Base-by-base conservation (phyloP, 202 grass and related monocot species). In the Eragrostis tef region DNA sequence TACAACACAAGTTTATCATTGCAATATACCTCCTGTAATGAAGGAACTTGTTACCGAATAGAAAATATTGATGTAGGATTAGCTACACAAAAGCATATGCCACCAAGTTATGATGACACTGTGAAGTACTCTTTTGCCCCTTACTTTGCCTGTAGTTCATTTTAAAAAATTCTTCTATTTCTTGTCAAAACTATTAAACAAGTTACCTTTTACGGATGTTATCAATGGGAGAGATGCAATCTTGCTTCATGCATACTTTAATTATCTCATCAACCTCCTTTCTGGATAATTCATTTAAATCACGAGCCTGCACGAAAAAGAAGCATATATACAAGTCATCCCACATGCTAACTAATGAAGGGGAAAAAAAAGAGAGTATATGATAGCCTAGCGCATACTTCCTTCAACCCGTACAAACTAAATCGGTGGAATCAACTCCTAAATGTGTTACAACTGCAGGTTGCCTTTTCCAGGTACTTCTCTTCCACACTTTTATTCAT, bases 221-320 rank as follows among this genome's bases (percentile, higher is more conserved):
- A 87, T 94, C 95, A 17, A 67, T 84, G 83, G 87, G 85, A 80
- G 88, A 91, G 57, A 94, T 89, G 74, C 88, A 98, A 86, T 93
- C 86, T 87, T 89, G 86, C 64, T 83, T 94, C 84, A 86, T 91
- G 72, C 88, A 98, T 58, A 80, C 48, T 81, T 92, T 93, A 79
- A 98, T 91, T 79, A 98, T 94, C 82, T 94, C 95, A 80, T 98
- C 95, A 71, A 94, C 88, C 49, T 98, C 95, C 74, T 94, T 91
- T 65, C 95, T 94, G 78, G 95, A 91, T 77, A 98, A 79, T 74
- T 98, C 95, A 81, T 98, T 98, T 52, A 98, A 86, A 59, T 98
- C 89, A 88, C 83, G 90, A 75, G 94, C 85, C 95, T 98, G 79
- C 78, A 81, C 39, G 56, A 45, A 17, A 75, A 88, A 69, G 57